These are phyloP conservation scores for Malassezia equina DNA, from an alignment of 1,284 basidiomycete species.

Conservation along the genomic window DNA sequence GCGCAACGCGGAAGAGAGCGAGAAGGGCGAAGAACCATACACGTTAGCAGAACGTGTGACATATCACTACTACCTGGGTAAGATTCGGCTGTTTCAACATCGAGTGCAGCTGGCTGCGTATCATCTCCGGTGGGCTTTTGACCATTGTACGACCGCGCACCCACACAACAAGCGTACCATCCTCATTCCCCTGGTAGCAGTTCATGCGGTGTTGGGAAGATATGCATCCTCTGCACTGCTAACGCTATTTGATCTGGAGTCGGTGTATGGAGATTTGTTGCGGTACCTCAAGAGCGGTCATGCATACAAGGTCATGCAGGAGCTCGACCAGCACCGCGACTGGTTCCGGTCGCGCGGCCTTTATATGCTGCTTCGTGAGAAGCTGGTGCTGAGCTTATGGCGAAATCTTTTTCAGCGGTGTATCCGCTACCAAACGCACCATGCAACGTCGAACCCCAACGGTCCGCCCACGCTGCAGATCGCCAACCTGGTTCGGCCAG, in stretches of 20 bases:
- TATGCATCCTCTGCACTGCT: conserved; percentile 43
- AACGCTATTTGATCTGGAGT: conserved; percentile 31
- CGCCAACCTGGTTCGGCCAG: conserved; percentile 32
- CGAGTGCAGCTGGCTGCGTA: conserved; percentile 45
- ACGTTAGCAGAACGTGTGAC: conserved; percentile 47
- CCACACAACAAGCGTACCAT: conserved; percentile 46
- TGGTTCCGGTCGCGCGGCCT: conserved; percentile 47
- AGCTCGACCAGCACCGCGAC: conserved; percentile 40
- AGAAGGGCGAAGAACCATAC: conserved; percentile 43
- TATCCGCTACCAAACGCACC: conserved; percentile 12
- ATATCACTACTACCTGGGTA: conserved; percentile 49
- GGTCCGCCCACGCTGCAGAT: conserved; percentile 47
- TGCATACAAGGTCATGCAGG: conserved; percentile 27
- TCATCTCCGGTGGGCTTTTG: conserved; percentile 48
- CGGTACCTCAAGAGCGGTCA: conserved; percentile 38
- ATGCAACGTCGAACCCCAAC: conserved; percentile 12
- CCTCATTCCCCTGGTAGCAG: conserved; percentile 46
- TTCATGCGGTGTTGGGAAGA: conserved; percentile 48
- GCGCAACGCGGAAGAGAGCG: not conserved
- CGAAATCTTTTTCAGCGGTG: conserved; percentile 46
- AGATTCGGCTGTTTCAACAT: conserved; percentile 49
- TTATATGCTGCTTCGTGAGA: conserved; percentile 48
- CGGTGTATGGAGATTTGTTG: conserved; percentile 30
- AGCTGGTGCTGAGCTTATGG: conserved; percentile 49
- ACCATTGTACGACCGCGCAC: conserved; percentile 36